Conservation (phyloP, 768 basidiomycete genomes). For the Clavaria fumosa region DNA sequence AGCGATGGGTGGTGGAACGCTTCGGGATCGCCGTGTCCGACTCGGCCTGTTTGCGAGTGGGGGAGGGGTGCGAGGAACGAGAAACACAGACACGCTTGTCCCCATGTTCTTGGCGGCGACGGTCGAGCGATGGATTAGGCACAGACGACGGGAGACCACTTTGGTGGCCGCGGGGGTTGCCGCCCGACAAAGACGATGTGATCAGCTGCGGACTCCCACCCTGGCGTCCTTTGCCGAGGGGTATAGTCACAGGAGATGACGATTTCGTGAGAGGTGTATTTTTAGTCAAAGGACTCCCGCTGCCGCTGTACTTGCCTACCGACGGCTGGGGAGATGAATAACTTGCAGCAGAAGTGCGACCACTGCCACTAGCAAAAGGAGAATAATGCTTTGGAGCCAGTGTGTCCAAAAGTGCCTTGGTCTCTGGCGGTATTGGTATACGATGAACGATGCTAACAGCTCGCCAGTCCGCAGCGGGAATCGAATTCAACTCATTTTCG, state of each 20-base stretch:
- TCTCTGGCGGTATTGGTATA: constrained; percentile 55
- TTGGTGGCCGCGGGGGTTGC: constrained; percentile 25
- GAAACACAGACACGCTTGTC: constrained; percentile 32
- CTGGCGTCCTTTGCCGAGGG: constrained; percentile 36
- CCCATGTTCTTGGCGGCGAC: constrained; percentile 23
- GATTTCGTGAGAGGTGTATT: constrained; percentile 19
- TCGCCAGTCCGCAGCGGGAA: constrained; percentile 66
- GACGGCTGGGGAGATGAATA: constrained; percentile 15
- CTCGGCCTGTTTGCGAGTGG: constrained; percentile 43
- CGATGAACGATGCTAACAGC: constrained; percentile 63
- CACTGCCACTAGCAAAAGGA: too few relatives aligned
- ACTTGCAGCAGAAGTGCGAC: too few relatives aligned
- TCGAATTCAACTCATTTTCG: constrained; percentile 39
- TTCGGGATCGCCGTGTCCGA: constrained; percentile 35
- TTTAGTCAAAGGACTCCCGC: constrained; percentile 27
- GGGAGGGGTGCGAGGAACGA: constrained; percentile 44
- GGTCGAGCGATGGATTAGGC: constrained; percentile 30
- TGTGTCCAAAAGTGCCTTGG: constrained; percentile 51
- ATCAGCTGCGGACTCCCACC: constrained; percentile 38
- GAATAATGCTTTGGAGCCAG: too few relatives aligned
- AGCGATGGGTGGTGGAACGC: constrained; percentile 29
- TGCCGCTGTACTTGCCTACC: constrained; percentile 34
- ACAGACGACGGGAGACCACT: constrained; percentile 27
- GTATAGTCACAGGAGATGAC: constrained; percentile 19
- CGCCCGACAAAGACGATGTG: constrained; percentile 23